Conservation (phyloP, 2,329 filamentous ascomycete genomes). For the Aschersonia sp. region DNA sequence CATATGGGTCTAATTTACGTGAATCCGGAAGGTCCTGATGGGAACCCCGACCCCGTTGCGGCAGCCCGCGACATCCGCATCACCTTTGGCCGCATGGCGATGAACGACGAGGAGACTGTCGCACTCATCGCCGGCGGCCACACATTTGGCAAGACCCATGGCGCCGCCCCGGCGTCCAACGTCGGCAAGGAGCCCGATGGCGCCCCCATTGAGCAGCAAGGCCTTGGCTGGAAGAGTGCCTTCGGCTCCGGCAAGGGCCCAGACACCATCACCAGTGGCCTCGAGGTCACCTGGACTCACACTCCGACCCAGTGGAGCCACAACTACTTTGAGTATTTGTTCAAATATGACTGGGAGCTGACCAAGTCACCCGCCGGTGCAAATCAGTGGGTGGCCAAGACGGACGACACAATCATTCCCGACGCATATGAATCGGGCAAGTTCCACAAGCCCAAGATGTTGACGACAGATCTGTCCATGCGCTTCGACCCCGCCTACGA, state of each 20-base stretch:
- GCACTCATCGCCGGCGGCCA: conserved; percentile 68
- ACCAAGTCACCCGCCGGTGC: conserved; percentile 63
- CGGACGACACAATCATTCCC: conserved; percentile 50
- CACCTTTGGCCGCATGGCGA: conserved; percentile 67
- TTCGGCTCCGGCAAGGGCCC: conserved; percentile 52
- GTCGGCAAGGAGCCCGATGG: conserved; percentile 54
- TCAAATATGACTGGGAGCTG: conserved; percentile 65
- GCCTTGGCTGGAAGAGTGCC: conserved; percentile 57
- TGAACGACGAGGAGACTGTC: conserved; percentile 72
- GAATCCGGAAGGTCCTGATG: conserved; percentile 66
- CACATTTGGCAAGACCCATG: conserved; percentile 70
- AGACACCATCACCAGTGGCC: conserved; percentile 59
- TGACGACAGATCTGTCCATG: conserved; percentile 61
- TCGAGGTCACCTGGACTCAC: conserved; percentile 69
- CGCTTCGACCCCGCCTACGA: conserved; percentile 58
- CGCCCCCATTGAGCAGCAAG: conserved; percentile 49
- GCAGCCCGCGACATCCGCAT: conserved; percentile 58
- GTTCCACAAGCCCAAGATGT: conserved; percentile 63
- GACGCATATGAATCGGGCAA: conserved; percentile 54
- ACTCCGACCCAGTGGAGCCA: conserved; percentile 66
- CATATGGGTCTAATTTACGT: conserved; percentile 69
- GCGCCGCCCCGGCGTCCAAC: conserved; percentile 48
- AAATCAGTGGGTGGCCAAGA: conserved; percentile 64
- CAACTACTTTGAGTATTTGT: conserved; percentile 60
- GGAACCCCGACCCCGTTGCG: conserved; percentile 52